Evolutionary conservation across 352 stramenopile species (phyloP).

Genomic region (Globisporangium sylvaticum): DNA sequence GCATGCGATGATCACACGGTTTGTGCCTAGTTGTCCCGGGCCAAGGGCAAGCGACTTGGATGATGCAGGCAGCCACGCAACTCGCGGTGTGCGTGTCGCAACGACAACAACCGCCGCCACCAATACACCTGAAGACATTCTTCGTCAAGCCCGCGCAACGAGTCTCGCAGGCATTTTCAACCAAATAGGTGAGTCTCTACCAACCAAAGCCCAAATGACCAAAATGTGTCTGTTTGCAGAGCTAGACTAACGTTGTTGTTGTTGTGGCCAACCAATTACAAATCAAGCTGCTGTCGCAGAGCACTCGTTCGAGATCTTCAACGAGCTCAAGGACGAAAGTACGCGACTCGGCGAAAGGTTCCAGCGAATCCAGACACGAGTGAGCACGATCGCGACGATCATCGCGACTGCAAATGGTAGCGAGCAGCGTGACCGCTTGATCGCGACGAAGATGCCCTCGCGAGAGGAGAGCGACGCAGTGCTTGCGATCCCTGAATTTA

Average conservation of each 20-base stretch:
- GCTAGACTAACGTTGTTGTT: not conserved
- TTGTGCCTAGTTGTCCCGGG: not conserved
- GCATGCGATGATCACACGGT: slow-evolving; percentile 13
- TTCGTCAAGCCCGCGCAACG: slow-evolving; percentile 40
- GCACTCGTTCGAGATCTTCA: slow-evolving; percentile 48
- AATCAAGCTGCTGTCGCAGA: slow-evolving; percentile 37
- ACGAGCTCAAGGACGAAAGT: slow-evolving; percentile 40
- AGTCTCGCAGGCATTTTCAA: slow-evolving; percentile 44
- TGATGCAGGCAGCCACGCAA: not conserved
- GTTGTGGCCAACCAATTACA: not conserved
- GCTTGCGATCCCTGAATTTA: slow-evolving; percentile 17
- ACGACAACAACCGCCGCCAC: not conserved
- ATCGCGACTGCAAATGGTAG: slow-evolving; percentile 12
- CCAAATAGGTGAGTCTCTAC: slow-evolving; percentile 36
- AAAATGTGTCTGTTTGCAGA: not conserved
- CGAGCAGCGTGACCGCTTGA: not conserved
- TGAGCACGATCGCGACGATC: slow-evolving; percentile 29
- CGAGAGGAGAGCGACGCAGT: slow-evolving; percentile 24
- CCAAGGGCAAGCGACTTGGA: not conserved
- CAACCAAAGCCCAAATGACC: not conserved
- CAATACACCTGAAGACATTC: slow-evolving; percentile 32
- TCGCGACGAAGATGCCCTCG: slow-evolving; percentile 19
- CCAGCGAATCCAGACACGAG: slow-evolving; percentile 24
- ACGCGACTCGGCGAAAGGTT: slow-evolving; percentile 27
- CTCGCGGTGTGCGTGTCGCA: not conserved